Evolutionary conservation across 306 rosid species (phyloP).

Genomic region (Sophora flavescens): DNA sequence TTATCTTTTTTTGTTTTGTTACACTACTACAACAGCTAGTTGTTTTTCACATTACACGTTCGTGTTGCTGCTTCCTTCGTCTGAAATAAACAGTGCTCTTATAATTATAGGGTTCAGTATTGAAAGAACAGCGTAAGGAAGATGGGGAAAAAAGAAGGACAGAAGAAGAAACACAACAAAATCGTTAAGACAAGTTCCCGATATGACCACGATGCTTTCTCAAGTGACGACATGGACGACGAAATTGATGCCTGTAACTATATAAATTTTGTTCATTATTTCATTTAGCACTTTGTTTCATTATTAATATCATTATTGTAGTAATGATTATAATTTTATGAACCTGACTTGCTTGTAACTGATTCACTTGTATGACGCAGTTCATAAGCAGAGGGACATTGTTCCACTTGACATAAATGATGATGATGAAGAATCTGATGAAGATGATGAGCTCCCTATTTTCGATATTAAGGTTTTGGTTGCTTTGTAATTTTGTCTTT

Average conservation of each 20-base stretch:
- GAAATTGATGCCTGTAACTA: conserved; percentile 86
- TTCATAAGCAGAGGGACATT: conserved; percentile 84
- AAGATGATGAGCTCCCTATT: conserved; percentile 72
- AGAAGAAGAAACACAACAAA: conserved; percentile 49
- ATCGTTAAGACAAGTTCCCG: conserved; percentile 47
- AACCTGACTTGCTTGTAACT: neutral
- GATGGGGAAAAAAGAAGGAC: conserved; percentile 73
- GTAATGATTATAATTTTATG: neutral
- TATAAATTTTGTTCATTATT: neutral
- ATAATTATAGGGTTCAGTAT: conserved; percentile 15
- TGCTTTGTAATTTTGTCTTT: neutral
- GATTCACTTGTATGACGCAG: conserved; percentile 50
- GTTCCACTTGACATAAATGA: conserved; percentile 70
- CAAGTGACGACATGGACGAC: conserved; percentile 74
- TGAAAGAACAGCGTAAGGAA: conserved; percentile 7
- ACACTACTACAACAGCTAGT: too few species aligned
- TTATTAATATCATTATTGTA: neutral
- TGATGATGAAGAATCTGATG: conserved; percentile 66
- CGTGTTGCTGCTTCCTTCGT: too few species aligned
- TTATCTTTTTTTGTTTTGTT: too few species aligned
- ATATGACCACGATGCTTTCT: conserved; percentile 29
- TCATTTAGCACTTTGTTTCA: neutral
- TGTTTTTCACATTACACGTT: too few species aligned
- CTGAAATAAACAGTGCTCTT: neutral
- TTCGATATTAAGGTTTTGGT: conserved; percentile 67